A percentile compares a stretch with the other conserved stretches of the same genome.
phyloP scores from a whole-genome alignment of 139 green algal species.

The Limnomonas spitsbergensis region DNA sequence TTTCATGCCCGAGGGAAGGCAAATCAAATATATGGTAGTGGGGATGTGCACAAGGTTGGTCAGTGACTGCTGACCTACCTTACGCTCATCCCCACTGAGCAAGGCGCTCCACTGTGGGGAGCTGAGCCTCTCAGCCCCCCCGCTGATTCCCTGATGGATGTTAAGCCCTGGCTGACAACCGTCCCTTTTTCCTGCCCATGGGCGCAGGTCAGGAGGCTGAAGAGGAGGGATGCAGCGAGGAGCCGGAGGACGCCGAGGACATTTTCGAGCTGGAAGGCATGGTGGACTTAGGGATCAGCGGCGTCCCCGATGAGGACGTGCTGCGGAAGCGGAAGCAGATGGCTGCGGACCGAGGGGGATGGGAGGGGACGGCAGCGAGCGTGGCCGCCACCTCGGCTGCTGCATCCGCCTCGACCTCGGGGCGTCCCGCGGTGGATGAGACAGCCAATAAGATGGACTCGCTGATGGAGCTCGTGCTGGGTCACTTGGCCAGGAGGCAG shows the following conservation, averaged over 20 bases:
- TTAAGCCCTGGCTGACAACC: too few relatives aligned
- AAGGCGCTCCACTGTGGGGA: too few relatives aligned
- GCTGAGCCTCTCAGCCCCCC: too few relatives aligned
- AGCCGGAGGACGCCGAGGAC: slow-evolving; percentile 47
- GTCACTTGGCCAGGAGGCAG: slow-evolving; percentile 56
- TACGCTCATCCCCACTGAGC: too few relatives aligned
- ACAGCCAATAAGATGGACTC: slow-evolving; percentile 83
- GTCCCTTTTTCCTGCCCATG: too few relatives aligned
- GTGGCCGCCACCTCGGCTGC: slow-evolving; percentile 12
- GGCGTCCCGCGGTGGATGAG: slow-evolving; percentile 43
- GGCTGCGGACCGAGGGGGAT: slow-evolving; percentile 44
- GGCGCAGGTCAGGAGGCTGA: slow-evolving; percentile 43
- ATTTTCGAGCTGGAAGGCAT: slow-evolving; percentile 84
- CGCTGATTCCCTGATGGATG: too few relatives aligned
- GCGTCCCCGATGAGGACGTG: slow-evolving; percentile 20
- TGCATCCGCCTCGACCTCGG: slow-evolving; percentile 1
- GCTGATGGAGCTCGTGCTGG: slow-evolving; percentile 82
- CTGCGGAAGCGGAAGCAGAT: not conserved
- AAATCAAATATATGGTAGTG: too few relatives aligned
- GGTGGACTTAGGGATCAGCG: slow-evolving; percentile 62
- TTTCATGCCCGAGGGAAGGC: too few relatives aligned
- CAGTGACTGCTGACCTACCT: too few relatives aligned
- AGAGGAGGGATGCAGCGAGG: slow-evolving; percentile 57
- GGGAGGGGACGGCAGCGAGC: slow-evolving; percentile 50
- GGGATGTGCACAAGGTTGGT: too few relatives aligned